Base-by-base conservation (phyloP, 2,329 filamentous ascomycete genomes). In the Botryosphaeria dothidea region DNA sequence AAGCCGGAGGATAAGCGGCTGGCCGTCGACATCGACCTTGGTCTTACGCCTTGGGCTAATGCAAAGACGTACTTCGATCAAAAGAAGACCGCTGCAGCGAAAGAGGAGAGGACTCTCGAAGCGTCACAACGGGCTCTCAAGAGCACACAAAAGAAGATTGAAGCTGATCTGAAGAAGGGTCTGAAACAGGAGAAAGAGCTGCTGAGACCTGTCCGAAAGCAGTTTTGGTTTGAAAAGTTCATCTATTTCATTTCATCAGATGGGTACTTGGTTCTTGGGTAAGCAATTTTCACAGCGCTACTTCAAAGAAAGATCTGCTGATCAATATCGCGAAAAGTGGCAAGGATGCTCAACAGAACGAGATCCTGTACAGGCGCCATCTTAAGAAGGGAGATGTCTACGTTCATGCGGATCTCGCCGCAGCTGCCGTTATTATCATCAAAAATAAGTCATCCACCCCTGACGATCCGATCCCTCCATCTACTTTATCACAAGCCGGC, bases 141-240 rank as follows among this genome's bases (percentile, higher is more conserved):
- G 77, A 97, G 88, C 70, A 92, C 93, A 6, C 92, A 97, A 74
- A 89, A 91, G 72, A 97, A 97, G 78, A 93, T 98, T 23, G 84
- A 86, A 4, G 87, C 91, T 13, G 92, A 97, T 74, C 82, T 98
- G 23, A 96, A 92, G 79, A 94, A 93, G 72, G 90, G 89, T 0
- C 78, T 98, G 65, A 97, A 97, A 79, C 90, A 95, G 73, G 95
- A 98, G 78, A 97, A 97, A 76, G 90, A 92, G 21, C 82, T 96
- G 1, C 80, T 98, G 9, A 88, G 93, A 51, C 92, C 91, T 0
- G 90, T 97, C 8, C 87, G 95, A 64, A 90, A 89, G 72, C 90
- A 89, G 69, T 86, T 93, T 71, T 99, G 95, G 95, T 99, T 97
- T 70, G 95, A 99, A 73, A 99, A 99, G 78, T 99, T 97, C 72